Base-by-base conservation (phyloP, 257 asterid species). In the Solanum virginianum region DNA sequence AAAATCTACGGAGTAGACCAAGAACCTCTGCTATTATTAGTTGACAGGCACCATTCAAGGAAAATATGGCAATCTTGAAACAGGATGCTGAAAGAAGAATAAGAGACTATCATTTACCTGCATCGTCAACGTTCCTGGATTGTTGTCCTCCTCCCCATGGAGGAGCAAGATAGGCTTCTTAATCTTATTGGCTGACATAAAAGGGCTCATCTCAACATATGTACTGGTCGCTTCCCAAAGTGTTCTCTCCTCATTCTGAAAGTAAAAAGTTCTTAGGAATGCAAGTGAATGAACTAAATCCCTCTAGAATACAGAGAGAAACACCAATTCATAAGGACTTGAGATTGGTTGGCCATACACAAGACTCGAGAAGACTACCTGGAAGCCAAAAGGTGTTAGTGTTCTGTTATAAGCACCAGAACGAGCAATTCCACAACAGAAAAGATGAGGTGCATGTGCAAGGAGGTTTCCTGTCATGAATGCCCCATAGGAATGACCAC, bases 401-500 rank as follows among this genome's bases (percentile, higher is more conserved):
- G 99, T 97, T 92, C 98, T 88, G 89, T 95, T 97, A 86, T 97
- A 97, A 84, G 99, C 99, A 80, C 99, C 99, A 85, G 99, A 97
- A 32, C 99, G 96, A 65, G 99, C 99, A 86, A 97, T 89, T 82
- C 98, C 98, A 55, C 99, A 97, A 83, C 94, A 86, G 90, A 97
- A 97, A 49, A 97, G 95, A 92, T 97, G 97, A 80, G 98, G 98
- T 66, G 99, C 98, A 77, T 95, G 99, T 36, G 99, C 99, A 53
- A 97, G 94, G 84, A 97, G 98, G 89, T 97, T 97, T 80, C 98
- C 98, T 29, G 99, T 91, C 99, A 97, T 97, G 93, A 97, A 97
- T 86, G 99, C 99, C 70, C 99, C 99, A 74, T 97, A 97, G 62
- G 98, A 95, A 87, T 97, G 99, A 91, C 99, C 98, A 43, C 99